Base-by-base conservation (phyloP, 805 yeast species). In the Kluyveromyces nonfermentans region DNA sequence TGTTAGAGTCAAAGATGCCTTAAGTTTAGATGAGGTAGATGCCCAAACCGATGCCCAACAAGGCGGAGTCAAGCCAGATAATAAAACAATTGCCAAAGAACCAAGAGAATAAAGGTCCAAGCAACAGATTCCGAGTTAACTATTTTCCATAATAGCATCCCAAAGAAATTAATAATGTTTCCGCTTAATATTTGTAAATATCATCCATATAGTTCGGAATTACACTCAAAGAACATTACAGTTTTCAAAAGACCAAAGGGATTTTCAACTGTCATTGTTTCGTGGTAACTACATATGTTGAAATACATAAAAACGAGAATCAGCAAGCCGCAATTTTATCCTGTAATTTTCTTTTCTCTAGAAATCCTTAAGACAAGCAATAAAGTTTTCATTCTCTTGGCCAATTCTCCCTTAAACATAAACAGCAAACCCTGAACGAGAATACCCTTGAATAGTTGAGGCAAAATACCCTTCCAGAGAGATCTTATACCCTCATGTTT, bases 351-450 rank as follows among this genome's bases (percentile, higher is more conserved):
- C 19, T 18, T n/a, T 18, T 19, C 17, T 5, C 40, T n/a, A 20
- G 28, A 31, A 12, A 39, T 17, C 14, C 17, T 17, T 4, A 37
- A 15, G 25, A 36, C 32, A n/a, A 41, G 22, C 28, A 41, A 22
- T 4, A 49, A 60, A 70, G 45, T 47, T 37, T 48, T 52, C 33
- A 53, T 25, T 8, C 42, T 31, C 40, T 58, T 60, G 7, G 54
- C 77, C 41, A 77, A 58, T 59, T 81, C 85, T 53, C 84, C 93
- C 63, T 79, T 84, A 64, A 81, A 82, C 80, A 82, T 83, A 57
- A 86, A 82, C 53, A 86, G 69, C 47, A 86, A 68, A 0, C 95
- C 95, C 62, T 86, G 95, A 4, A 85, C 95, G 35, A 86, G 62
- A 2, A 85, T 81, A 1, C 93, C 95, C 68, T 86, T 86, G 33